Conservation (phyloP, 345 rosid genomes). For the Euclidium syriacum region DNA sequence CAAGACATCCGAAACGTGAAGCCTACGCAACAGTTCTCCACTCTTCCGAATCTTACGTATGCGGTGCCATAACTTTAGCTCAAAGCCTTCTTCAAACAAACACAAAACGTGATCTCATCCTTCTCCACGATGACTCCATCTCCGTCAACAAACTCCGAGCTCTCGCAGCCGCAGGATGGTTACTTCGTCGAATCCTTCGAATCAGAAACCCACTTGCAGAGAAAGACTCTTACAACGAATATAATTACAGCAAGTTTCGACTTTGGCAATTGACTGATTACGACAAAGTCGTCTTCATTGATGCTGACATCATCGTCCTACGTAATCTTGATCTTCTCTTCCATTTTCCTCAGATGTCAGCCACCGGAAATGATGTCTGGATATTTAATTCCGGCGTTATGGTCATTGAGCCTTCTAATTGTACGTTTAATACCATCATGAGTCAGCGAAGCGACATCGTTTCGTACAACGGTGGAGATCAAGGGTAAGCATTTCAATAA, state of each 20-base stretch:
- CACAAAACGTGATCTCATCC: constrained; percentile 77
- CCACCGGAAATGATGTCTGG: constrained; percentile 82
- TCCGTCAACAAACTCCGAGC: constrained; percentile 56
- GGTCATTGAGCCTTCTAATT: constrained; percentile 96
- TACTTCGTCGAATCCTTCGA: constrained; percentile 51
- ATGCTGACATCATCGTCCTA: constrained; percentile 78
- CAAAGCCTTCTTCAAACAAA: constrained; percentile 79
- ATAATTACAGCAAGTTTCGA: constrained; percentile 87
- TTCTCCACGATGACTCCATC: constrained; percentile 73
- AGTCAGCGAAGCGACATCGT: constrained; percentile 52
- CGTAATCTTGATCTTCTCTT: constrained; percentile 74
- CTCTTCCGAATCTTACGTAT: constrained; percentile 77
- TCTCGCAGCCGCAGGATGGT: constrained; percentile 75
- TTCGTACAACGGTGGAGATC: constrained; percentile 96
- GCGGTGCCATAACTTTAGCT: constrained; percentile 87
- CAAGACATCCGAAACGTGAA: constrained; percentile 51
- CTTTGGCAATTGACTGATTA: constrained; percentile 89
- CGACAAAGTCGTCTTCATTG: constrained; percentile 79
- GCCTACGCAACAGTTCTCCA: constrained; percentile 92
- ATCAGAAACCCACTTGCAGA: constrained; percentile 82
- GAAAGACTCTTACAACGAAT: constrained; percentile 68
- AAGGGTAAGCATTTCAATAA: constrained; percentile 42
- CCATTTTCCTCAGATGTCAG: constrained; percentile 82
- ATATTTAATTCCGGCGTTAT: constrained; percentile 89
- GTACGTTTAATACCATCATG: constrained; percentile 68